phyloP scores from a whole-genome alignment of 169 alveolate species.

The Sarcocystis neurona region DNA sequence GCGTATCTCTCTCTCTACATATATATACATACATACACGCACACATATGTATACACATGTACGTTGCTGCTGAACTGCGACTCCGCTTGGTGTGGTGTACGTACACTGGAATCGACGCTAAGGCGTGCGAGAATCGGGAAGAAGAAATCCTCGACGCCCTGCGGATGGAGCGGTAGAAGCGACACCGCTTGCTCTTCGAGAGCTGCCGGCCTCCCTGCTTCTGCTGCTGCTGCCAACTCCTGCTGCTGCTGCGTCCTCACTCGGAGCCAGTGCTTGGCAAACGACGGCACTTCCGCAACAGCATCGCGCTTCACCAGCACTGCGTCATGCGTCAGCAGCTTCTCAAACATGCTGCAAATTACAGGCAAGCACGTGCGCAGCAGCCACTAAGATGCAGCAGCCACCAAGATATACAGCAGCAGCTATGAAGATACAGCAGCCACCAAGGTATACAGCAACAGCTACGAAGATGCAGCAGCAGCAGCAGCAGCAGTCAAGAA shows the following conservation, averaged over 20 bases:
- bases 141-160: slow-evolving; percentile 7
- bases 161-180: neutral
- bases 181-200: neutral
- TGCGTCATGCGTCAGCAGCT: slow-evolving; percentile 2
- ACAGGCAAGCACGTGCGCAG: neutral
- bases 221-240: neutral
- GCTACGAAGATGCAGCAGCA: too few species aligned
- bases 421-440: too few species aligned
- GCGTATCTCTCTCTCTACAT: slow-evolving; percentile 9
- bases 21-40: too few species aligned
- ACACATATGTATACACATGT: too few species aligned
- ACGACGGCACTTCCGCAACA: neutral
- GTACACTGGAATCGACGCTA: neutral
- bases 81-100: neutral
- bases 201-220: neutral
- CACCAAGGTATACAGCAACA: too few species aligned
- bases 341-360: slow-evolving; percentile 2
- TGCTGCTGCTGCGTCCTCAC: neutral
- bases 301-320: slow-evolving; percentile 30
- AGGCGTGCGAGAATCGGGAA: neutral
- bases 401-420: too few species aligned
- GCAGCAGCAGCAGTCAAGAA: too few species aligned
- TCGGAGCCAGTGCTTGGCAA: slow-evolving; percentile 19
- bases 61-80: neutral
- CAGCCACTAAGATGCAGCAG: neutral